Conservation (phyloP, 1,139 yeast genomes). For the Yamadazyma conglobata region DNA sequence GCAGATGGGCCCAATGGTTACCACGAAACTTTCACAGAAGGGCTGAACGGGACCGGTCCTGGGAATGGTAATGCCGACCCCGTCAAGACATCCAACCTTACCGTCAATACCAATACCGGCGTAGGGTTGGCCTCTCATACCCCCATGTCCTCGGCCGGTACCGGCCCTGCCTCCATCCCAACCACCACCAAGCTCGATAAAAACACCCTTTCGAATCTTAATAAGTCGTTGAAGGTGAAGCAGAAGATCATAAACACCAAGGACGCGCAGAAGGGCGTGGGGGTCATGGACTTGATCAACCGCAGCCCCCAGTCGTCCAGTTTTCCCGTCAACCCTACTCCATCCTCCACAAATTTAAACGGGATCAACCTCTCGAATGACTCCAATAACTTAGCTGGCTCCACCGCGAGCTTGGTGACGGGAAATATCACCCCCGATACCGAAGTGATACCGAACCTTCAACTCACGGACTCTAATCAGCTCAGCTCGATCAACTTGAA, state of each 20-base stretch:
- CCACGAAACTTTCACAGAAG: too few relatives aligned
- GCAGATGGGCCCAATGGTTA: too few relatives aligned
- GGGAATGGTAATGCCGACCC: too few relatives aligned
- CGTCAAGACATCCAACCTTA: too few relatives aligned
- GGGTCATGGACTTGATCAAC: constrained; percentile 34
- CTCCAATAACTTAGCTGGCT: constrained; percentile 1
- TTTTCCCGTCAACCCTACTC: constrained; percentile 21
- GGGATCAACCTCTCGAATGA: constrained; percentile 1
- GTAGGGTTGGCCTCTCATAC: too few relatives aligned
- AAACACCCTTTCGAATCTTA: constrained; percentile 31
- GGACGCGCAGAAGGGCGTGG: constrained; percentile 28
- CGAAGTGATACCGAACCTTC: constrained; percentile 15
- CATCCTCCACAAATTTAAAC: constrained; percentile 5
- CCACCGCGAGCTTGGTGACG: constrained; percentile 3
- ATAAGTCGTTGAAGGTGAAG: constrained; percentile 40
- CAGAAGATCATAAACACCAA: constrained; percentile 37
- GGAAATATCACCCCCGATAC: constrained; percentile 11
- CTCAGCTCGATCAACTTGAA: constrained; percentile 3
- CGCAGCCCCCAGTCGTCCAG: constrained; percentile 30
- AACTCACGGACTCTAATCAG: constrained; percentile 8
- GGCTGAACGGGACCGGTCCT: too few relatives aligned
- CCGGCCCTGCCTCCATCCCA: too few relatives aligned
- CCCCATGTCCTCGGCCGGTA: too few relatives aligned
- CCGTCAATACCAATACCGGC: too few relatives aligned
- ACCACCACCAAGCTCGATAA: constrained; percentile 24